Percentiles rank a stretch among this genome's conserved stretches.
phyloP scores from a whole-genome alignment of 2,329 filamentous ascomycete genomes.

The Lachnellula arida region DNA sequence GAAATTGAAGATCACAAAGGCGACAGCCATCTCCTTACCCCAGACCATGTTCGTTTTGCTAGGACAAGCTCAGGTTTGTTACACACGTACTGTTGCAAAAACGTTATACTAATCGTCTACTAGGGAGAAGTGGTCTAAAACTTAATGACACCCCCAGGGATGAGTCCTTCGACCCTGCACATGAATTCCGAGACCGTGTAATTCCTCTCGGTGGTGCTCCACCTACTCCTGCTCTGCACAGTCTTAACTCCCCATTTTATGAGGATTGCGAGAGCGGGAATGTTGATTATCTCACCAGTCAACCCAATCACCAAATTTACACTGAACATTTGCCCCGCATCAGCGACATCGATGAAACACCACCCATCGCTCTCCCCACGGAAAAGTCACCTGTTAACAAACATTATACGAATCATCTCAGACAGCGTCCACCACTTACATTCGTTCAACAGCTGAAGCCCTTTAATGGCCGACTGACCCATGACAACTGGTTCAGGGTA shows the following conservation, averaged over 20 bases:
- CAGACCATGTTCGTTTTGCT: background rate
- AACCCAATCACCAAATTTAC: background rate
- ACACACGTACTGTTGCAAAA: no score
- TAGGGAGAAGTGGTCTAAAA: background rate
- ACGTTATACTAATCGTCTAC: background rate
- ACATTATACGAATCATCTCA: conserved; percentile 66
- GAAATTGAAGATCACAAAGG: background rate
- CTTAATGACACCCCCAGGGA: background rate
- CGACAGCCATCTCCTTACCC: background rate
- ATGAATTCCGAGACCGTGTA: conserved; percentile 11
- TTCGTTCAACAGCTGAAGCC: conserved; percentile 70
- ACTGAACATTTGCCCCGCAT: background rate
- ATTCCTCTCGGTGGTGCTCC: conserved; percentile 22
- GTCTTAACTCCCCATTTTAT: conserved; percentile 36
- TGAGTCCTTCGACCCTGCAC: background rate
- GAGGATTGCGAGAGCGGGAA: conserved; percentile 18
- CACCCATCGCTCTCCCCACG: background rate
- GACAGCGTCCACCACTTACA: conserved; percentile 61
- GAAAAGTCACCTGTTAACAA: conserved; percentile 1
- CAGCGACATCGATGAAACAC: background rate
- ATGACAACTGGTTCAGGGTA: conserved; percentile 76
- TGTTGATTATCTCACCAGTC: conserved; percentile 12
- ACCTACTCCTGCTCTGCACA: conserved; percentile 33
- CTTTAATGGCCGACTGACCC: conserved; percentile 72
- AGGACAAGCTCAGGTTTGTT: background rate